Base-by-base conservation (phyloP, 345 rosid genomes). In the Heritiera fomes region DNA sequence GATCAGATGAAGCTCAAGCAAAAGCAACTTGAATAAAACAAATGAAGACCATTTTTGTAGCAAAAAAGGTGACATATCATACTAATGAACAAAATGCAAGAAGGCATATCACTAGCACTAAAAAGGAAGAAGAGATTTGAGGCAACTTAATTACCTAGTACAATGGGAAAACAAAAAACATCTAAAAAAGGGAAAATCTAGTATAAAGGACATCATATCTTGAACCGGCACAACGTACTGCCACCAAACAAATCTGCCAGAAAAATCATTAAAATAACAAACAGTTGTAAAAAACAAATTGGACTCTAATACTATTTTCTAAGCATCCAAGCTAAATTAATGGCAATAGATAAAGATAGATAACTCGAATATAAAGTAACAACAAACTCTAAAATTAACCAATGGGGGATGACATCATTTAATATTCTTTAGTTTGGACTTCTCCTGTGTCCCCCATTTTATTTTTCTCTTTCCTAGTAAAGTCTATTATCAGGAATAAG, bases 221-320 rank as follows among this genome's bases (percentile, higher is more conserved):
- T 74, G 50, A 73, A 47, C 43, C 49, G 63, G 76, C 32, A 73
- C 76, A 53, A 73, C 14, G 20, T 18, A 32, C 34, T 59, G 52
- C 41, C 9, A 14, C 8, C 9, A 23, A 73, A 55, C 28, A 32
- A 72, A 4, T 18, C 17, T 53, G 30, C 66, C 40, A 6, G 20
- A 13, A 58, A 73, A 46, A 75, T 71, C 74, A 59, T 59, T 73
- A 80, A 49, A 71, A 20, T 1, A 77, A 53, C 46, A 79, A 73
- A 32, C 46, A n/a, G 46, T 28, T 47, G 52, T 17, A 53, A 34
- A 28, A 53, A 30, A 10, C 46, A 72, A 12, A 50, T 32, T 50
- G 60, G 62, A 15, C 17, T 53, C 75, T 18, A 53, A 55, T 5
- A 17, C 17, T 28, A 53, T 53, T 72, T 50, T 32, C 41, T 52